phyloP scores from a whole-genome alignment of 106 monocot species.

The Alisma plantagoaquatica region DNA sequence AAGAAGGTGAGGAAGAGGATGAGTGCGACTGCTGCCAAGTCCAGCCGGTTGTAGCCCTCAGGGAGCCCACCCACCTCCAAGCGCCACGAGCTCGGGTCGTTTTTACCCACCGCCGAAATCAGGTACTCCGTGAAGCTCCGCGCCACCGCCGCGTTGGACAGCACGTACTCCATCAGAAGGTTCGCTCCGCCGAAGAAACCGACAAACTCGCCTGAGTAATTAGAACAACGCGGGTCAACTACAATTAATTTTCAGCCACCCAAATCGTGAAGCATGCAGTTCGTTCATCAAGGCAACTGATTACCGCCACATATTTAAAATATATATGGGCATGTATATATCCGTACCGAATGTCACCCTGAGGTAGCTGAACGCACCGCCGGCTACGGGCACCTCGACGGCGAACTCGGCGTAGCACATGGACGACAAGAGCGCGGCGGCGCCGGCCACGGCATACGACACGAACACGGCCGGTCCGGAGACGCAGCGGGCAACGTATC shows the following conservation, averaged over 20 bases:
- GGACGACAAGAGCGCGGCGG: conserved; percentile 60
- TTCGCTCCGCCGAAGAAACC: conserved; percentile 72
- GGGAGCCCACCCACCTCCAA: no score
- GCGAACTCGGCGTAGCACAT: conserved; percentile 74
- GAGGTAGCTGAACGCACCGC: conserved; percentile 71
- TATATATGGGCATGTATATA: background rate
- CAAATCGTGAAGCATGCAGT: no score
- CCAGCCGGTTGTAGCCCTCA: no score
- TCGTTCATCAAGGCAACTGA: no score
- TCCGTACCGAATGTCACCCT: conserved; percentile 58
- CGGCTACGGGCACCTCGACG: conserved; percentile 53
- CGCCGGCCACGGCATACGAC: conserved; percentile 53
- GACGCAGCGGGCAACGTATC: conserved; percentile 27
- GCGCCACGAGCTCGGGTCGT: no score
- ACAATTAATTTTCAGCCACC: no score
- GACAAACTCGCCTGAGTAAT: conserved; percentile 46
- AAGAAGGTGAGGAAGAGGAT: no score
- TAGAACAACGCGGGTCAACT: no score
- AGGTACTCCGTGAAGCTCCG: no score
- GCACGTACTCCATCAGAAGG: conserved; percentile 60
- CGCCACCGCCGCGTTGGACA: conserved; percentile 70
- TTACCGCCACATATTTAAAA: no score
- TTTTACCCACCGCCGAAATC: no score
- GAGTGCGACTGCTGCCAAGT: no score
- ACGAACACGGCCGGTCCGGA: conserved; percentile 52